Conservation (phyloP, 2,329 filamentous ascomycete species). For the Trichoderma sp. region DNA sequence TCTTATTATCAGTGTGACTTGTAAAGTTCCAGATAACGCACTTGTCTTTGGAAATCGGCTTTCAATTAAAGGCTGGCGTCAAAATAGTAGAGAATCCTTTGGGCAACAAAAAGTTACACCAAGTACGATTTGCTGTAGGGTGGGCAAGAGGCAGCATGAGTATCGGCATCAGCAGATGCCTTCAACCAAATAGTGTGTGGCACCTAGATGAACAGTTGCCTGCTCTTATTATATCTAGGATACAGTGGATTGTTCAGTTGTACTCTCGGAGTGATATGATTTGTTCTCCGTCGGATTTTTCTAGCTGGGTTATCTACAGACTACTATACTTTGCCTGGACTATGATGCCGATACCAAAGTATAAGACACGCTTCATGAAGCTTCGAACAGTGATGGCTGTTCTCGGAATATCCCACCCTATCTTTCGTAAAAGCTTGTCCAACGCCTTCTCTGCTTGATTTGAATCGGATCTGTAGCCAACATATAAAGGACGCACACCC, state of each 20-base stretch:
- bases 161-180: no score
- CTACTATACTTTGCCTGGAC: neutral
- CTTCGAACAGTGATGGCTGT: neutral
- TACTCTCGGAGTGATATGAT: no score
- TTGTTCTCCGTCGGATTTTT: no score
- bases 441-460: neutral
- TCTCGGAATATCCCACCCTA: no score
- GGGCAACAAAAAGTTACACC: neutral
- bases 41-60: accelerated
- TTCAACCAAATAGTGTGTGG: no score
- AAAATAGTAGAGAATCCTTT: neutral
- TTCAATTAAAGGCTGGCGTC: neutral
- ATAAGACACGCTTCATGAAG: neutral
- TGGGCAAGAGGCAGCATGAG: no score
- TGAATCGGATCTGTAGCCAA: neutral
- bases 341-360: neutral
- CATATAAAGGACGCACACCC: neutral
- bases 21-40: neutral
- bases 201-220: no score
- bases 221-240: no score
- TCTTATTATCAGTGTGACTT: neutral
- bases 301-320: no score
- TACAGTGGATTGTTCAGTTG: no score
- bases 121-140: no score
- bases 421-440: neutral